Percentiles rank a stretch among this genome's conserved stretches.
Evolutionary conservation across 371 early-diverging fungal genomes (phyloP).

Genomic region (Umbelopsis sp.): DNA sequence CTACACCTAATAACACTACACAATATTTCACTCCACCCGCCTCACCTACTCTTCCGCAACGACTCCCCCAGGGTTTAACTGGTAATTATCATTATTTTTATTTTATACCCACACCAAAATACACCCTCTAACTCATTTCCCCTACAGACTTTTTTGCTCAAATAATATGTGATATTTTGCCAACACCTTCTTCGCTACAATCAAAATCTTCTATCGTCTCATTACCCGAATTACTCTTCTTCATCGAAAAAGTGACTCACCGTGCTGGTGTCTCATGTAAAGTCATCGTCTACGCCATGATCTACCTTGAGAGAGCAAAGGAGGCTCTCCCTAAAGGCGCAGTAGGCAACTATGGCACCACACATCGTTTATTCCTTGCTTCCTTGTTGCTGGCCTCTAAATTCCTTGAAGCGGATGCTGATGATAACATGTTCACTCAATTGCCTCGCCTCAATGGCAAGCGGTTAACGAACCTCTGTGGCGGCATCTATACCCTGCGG

Average conservation of each 20-base stretch:
- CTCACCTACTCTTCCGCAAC: neutral
- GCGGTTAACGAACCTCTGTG: slow-evolving; percentile 24
- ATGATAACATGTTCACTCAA: slow-evolving; percentile 11
- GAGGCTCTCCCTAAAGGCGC: slow-evolving; percentile 34
- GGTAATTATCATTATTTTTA: neutral
- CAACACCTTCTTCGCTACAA: slow-evolving; percentile 20
- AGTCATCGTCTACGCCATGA: slow-evolving; percentile 36
- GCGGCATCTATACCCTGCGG: slow-evolving; percentile 28
- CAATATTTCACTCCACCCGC: slow-evolving; percentile 3
- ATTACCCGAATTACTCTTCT: slow-evolving; percentile 39
- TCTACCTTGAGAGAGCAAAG: slow-evolving; percentile 38
- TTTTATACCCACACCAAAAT: too few species aligned
- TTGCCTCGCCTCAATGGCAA: slow-evolving; percentile 27
- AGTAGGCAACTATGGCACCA: slow-evolving; percentile 34
- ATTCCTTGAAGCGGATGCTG: slow-evolving; percentile 31
- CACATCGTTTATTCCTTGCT: slow-evolving; percentile 35
- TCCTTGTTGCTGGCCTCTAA: slow-evolving; percentile 35
- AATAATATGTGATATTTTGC: slow-evolving; percentile 33
- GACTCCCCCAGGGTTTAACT: slow-evolving; percentile 8
- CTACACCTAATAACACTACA: slow-evolving; percentile 3
- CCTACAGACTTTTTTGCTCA: slow-evolving; percentile 29
- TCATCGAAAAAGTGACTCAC: slow-evolving; percentile 42
- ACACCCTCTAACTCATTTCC: neutral
- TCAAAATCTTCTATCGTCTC: slow-evolving; percentile 22
- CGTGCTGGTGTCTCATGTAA: slow-evolving; percentile 40